Conservation (phyloP, 176 grass and related monocot species). For the Coix lacrymajobi region DNA sequence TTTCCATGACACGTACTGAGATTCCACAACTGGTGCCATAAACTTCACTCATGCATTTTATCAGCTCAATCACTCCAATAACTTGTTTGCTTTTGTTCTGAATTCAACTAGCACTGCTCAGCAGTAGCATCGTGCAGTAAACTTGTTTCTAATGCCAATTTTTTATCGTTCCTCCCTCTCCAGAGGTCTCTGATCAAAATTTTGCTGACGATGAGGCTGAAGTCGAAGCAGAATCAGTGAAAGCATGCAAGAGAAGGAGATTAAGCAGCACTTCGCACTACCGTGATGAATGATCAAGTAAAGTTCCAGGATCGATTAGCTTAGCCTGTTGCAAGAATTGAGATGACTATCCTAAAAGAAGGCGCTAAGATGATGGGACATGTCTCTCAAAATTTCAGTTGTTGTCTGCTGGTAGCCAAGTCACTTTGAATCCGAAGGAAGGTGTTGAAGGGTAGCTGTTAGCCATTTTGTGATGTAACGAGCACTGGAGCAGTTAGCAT, state of each 20-base stretch:
- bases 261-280: conserved; percentile 5
- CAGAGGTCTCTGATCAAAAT: conserved; percentile 97
- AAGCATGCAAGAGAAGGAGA: conserved; percentile 48
- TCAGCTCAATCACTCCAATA: background rate
- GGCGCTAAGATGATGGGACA: background rate
- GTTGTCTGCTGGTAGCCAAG: conserved; percentile 1
- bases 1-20: background rate
- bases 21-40: background rate
- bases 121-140: background rate
- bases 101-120: background rate
- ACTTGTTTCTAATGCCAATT: conserved; percentile 19
- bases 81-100: background rate
- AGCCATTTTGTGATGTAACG: background rate
- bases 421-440: conserved; percentile 2
- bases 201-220: conserved; percentile 57
- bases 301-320: conserved; percentile 4
- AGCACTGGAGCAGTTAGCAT: conserved; percentile 6
- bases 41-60: background rate
- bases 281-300: conserved; percentile 42
- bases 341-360: background rate
- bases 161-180: background rate
- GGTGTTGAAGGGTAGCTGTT: background rate
- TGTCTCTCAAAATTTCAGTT: background rate
- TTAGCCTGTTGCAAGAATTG: background rate
- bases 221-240: conserved; percentile 40